Evolutionary conservation across 2,329 filamentous ascomycete genomes (phyloP).

Genomic region (Camillea tinctor): DNA sequence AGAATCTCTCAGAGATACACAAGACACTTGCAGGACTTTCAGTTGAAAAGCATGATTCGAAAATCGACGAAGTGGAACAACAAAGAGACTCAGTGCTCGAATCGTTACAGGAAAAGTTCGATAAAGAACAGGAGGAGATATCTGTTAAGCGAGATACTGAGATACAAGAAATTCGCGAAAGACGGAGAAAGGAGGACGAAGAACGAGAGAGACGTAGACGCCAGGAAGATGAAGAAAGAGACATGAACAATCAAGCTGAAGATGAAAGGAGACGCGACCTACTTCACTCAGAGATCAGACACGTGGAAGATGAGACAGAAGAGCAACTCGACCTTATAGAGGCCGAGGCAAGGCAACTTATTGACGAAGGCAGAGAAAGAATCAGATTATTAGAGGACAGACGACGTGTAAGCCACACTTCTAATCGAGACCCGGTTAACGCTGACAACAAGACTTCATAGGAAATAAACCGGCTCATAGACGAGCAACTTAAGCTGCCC

Average conservation of each 20-base stretch:
- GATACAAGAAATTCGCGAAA: background rate
- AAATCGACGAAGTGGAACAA: conserved; percentile 2
- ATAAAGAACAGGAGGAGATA: background rate
- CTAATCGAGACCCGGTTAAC: background rate
- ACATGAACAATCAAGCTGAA: background rate
- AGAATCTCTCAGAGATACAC: conserved; percentile 5
- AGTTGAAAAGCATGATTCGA: background rate
- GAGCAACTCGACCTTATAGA: conserved; percentile 3
- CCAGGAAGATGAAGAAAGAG: conserved; percentile 3
- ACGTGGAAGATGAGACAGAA: conserved; percentile 1
- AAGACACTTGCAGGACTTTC: conserved; percentile 1
- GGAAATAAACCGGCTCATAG: conserved; percentile 6
- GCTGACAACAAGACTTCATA: background rate
- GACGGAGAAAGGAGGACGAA: conserved; percentile 3
- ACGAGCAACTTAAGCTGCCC: conserved; percentile 2
- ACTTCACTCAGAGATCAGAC: background rate
- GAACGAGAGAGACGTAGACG: conserved; percentile 2
- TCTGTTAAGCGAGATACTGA: background rate
- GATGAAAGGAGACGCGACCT: background rate
- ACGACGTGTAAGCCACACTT: conserved; percentile 1
- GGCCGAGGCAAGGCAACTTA: background rate
- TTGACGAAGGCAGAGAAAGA: conserved; percentile 3
- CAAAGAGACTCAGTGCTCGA: background rate
- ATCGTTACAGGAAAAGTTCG: background rate
- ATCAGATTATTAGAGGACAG: background rate